Conservation (phyloP, 192 early-diverging fungal species). For the Linnemannia exigua region DNA sequence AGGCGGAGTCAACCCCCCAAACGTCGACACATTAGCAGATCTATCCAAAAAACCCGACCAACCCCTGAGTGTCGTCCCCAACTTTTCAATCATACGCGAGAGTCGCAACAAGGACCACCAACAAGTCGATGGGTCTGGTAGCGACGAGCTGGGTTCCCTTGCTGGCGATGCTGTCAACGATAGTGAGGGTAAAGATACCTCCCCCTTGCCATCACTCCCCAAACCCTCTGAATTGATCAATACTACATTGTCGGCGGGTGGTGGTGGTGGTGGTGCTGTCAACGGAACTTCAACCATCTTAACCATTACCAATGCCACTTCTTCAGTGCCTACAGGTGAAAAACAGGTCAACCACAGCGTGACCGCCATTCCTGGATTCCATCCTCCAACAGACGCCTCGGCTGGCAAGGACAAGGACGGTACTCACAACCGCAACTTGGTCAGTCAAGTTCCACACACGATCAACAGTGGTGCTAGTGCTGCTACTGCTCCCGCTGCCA, state of each 20-base stretch:
- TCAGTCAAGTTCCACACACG: not conserved
- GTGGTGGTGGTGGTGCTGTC: not conserved
- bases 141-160: conserved; percentile 13
- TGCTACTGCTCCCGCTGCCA: not conserved
- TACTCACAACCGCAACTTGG: conserved; percentile 1
- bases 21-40: conserved; percentile 9
- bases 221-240: conserved; percentile 24
- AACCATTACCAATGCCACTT: not conserved
- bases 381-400: not conserved
- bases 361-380: not conserved
- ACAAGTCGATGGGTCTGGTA: not conserved
- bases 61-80: conserved; percentile 21
- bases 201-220: not conserved
- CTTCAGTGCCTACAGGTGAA: not conserved
- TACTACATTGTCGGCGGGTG: not conserved
- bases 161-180: conserved; percentile 37
- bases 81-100: not conserved
- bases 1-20: not conserved
- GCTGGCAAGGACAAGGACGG: not conserved
- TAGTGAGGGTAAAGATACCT: not conserved
- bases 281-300: not conserved
- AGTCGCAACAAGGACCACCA: conserved; percentile 6
- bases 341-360: not conserved
- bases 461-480: conserved; percentile 1
- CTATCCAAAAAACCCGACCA: conserved; percentile 24